These are phyloP conservation scores for Epichloe scottii DNA, from an alignment of 2,329 filamentous ascomycete species.

Conservation along the genomic window DNA sequence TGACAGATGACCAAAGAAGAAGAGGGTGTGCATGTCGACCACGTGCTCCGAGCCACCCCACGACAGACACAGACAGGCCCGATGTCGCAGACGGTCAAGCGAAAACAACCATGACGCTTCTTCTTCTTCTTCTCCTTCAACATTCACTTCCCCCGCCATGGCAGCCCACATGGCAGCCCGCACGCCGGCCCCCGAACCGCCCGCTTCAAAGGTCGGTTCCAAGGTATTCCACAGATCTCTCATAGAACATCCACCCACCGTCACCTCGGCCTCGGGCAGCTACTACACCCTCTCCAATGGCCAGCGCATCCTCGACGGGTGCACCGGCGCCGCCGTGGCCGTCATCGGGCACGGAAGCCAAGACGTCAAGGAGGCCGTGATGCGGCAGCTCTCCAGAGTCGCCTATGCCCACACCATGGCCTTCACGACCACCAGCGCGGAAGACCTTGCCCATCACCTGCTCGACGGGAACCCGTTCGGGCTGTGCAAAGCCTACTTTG, in stretches of 20 bases:
- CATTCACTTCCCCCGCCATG: neutral
- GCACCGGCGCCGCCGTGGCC: constrained; percentile 36
- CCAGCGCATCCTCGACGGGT: neutral
- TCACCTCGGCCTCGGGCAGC: constrained; percentile 29
- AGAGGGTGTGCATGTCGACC: constrained; percentile 12
- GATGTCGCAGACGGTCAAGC: no score
- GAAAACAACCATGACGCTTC: no score
- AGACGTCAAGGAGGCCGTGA: constrained; percentile 42
- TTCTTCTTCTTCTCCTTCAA: no score
- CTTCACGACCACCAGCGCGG: constrained; percentile 14
- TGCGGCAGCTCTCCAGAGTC: constrained; percentile 36
- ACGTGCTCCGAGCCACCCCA: no score
- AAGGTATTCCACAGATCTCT: constrained; percentile 24
- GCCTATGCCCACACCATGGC: constrained; percentile 16
- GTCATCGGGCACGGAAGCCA: constrained; percentile 49
- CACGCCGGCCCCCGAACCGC: no score
- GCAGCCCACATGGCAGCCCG: no score
- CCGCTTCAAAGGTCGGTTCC: constrained; percentile 10
- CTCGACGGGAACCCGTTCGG: constrained; percentile 12
- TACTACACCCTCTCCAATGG: constrained; percentile 20
- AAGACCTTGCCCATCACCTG: constrained; percentile 17
- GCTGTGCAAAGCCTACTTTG: constrained; percentile 14
- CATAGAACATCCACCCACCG: constrained; percentile 16
- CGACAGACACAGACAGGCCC: no score
- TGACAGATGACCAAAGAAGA: no score